phyloP scores from a whole-genome alignment of 2,329 filamentous ascomycete genomes.

The Simplicillium sp. region DNA sequence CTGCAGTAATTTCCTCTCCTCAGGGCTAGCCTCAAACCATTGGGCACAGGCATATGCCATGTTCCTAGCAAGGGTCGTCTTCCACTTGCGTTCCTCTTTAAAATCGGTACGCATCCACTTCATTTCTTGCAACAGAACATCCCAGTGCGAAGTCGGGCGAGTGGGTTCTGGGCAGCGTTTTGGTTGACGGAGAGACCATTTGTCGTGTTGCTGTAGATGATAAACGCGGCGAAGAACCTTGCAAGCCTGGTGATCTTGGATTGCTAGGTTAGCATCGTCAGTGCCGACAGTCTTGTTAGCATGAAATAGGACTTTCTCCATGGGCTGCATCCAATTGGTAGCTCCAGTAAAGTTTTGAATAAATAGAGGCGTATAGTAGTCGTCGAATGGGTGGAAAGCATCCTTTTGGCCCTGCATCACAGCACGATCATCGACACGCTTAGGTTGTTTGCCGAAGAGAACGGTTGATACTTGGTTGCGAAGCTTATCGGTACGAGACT shows the following conservation, averaged over 20 bases:
- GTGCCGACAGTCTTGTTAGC: slow-evolving; percentile 88
- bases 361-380: slow-evolving; percentile 56
- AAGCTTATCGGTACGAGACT: slow-evolving; percentile 43
- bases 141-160: slow-evolving; percentile 70
- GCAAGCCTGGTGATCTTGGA: slow-evolving; percentile 80
- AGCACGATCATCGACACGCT: slow-evolving; percentile 36
- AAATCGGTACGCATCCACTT: slow-evolving; percentile 99
- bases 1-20: slow-evolving; percentile 59
- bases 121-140: slow-evolving; percentile 80
- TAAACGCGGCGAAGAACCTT: slow-evolving; percentile 81
- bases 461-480: slow-evolving; percentile 65
- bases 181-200: slow-evolving; percentile 86
- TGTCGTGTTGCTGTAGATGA: slow-evolving; percentile 78
- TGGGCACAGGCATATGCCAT: slow-evolving; percentile 77
- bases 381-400: slow-evolving; percentile 39
- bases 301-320: slow-evolving; percentile 66
- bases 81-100: slow-evolving; percentile 89
- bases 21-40: slow-evolving; percentile 58
- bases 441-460: slow-evolving; percentile 62
- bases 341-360: slow-evolving; percentile 47
- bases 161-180: slow-evolving; percentile 76
- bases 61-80: slow-evolving; percentile 68
- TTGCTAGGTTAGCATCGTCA: slow-evolving; percentile 70
- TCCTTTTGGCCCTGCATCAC: slow-evolving; percentile 30
- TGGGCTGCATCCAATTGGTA: slow-evolving; percentile 50